Base-by-base conservation (phyloP, 441 rosid genomes). In the Cnidoscolus chayamansa region DNA sequence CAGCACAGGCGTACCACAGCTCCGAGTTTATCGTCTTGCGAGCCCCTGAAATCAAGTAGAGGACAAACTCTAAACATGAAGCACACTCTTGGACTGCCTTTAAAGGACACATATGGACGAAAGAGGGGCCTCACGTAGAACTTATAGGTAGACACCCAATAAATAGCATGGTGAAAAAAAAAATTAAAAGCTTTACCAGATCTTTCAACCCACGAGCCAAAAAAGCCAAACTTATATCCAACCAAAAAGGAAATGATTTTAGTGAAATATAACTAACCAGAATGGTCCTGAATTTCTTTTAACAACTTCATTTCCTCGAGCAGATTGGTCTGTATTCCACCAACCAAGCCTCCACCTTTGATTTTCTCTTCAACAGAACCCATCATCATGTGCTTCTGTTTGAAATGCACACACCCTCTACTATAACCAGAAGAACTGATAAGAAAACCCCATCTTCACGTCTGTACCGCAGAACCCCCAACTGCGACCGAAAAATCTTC, bases 1-100 rank as follows among this genome's bases (percentile, higher is more conserved):
- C 99, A n/a, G 99, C 98, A 78, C 98, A 94, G 32, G 98, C 97
- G 72, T 94, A 90, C 99, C 99, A 94, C 50, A 94, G 83, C 91
- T 90, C 96, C 32, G 97, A 89, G 82, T 85, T 90, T 40, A 94
- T 88, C 11, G 85, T 76, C 86, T 86, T 94, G 60, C 94, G 78
- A 48, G 75, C 57, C 64, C 94, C 99, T 90, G 87, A 73, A 74
- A 80, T 60, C 65, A 77, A 74, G 40, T 68, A 63, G 88, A 19
- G 19, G 5, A 25, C 45, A 55, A 55, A 31, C 11, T 32, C 53
- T 53, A 31, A 58, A 10, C 43, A 68, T 45, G 6, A 9, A 1
- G 59, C 49, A 53, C 1, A 61, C 15, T 47, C 48, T 55, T 57
- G 43, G 31, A 48, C 51, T 61, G 74, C 20, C 40, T 47, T n/a